phyloP scores from a whole-genome alignment of 208 protist species.

The Crithidia thermophila region DNA sequence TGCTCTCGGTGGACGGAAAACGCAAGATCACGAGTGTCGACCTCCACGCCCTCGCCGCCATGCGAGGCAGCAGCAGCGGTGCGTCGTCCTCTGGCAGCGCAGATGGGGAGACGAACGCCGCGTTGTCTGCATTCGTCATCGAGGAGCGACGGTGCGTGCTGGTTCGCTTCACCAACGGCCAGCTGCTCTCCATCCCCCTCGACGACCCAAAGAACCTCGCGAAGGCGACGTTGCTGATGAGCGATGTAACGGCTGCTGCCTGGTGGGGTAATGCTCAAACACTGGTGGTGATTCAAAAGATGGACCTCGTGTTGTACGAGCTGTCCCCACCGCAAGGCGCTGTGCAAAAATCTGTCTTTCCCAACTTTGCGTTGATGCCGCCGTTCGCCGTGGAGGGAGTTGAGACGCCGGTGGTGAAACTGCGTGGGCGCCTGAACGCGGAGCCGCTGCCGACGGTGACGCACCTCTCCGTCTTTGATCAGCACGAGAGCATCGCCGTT shows the following conservation, averaged over 20 bases:
- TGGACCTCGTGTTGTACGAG: constrained; percentile 47
- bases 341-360: constrained; percentile 23
- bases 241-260: constrained; percentile 42
- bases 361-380: constrained; percentile 61
- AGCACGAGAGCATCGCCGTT: constrained; percentile 18
- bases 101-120: constrained; percentile 9
- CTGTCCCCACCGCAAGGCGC: constrained; percentile 9
- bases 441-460: constrained; percentile 57
- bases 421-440: constrained; percentile 36
- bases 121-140: constrained; percentile 22
- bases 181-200: constrained; percentile 24
- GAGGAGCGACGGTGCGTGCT: constrained; percentile 20
- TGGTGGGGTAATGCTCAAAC: constrained; percentile 31
- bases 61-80: constrained; percentile 4
- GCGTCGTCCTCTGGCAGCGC: neutral
- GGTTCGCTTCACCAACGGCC: constrained; percentile 37
- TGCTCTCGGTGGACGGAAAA: constrained; percentile 68
- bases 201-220: constrained; percentile 4
- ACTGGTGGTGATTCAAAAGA: constrained; percentile 43
- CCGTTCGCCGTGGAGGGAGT: constrained; percentile 41
- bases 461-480: constrained; percentile 57
- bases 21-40: constrained; percentile 18
- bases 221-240: constrained; percentile 29
- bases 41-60: constrained; percentile 9
- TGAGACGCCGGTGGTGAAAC: constrained; percentile 29